These are phyloP conservation scores for Rhytidiadelphus loreus DNA, from an alignment of 225 moss, liverwort and hornwort genomes.

Conservation along the genomic window DNA sequence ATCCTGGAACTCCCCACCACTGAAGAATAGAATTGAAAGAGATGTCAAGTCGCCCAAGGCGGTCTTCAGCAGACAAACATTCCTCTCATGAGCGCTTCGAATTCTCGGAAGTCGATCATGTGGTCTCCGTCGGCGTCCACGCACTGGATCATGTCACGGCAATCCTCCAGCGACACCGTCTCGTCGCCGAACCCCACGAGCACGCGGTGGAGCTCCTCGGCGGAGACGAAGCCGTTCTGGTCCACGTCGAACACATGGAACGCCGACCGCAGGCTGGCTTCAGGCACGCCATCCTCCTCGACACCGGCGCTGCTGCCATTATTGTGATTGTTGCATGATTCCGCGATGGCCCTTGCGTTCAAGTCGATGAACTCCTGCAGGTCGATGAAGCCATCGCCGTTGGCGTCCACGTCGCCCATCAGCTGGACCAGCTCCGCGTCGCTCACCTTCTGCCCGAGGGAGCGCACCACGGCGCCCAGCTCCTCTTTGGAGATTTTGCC, in stretches of 20 bases:
- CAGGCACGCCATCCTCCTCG: background rate
- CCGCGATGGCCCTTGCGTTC: constrained; percentile 20
- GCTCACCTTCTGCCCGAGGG: constrained; percentile 46
- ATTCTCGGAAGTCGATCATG: constrained; percentile 33
- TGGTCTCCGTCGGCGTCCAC: constrained; percentile 41
- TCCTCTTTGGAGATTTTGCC: constrained; percentile 58
- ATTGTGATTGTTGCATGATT: background rate
- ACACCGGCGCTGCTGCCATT: background rate
- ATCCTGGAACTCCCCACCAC: background rate
- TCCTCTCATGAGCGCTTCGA: constrained; percentile 22
- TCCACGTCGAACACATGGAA: constrained; percentile 65
- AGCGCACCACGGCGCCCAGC: constrained; percentile 46
- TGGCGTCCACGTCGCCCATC: constrained; percentile 43
- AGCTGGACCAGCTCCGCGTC: constrained; percentile 37
- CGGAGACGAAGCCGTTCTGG: constrained; percentile 50
- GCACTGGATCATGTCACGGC: constrained; percentile 27
- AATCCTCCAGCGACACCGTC: constrained; percentile 53
- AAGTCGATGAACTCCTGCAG: constrained; percentile 60
- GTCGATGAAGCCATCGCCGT: constrained; percentile 57
- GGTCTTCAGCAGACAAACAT: background rate
- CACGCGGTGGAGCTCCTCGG: constrained; percentile 53
- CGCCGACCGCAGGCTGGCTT: constrained; percentile 41
- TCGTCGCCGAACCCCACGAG: constrained; percentile 44
- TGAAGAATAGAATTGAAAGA: background rate
- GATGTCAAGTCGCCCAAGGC: too few species aligned